Evolutionary conservation across 2,329 filamentous ascomycete genomes (phyloP).

Genomic region (Ophiostoma australiae): DNA sequence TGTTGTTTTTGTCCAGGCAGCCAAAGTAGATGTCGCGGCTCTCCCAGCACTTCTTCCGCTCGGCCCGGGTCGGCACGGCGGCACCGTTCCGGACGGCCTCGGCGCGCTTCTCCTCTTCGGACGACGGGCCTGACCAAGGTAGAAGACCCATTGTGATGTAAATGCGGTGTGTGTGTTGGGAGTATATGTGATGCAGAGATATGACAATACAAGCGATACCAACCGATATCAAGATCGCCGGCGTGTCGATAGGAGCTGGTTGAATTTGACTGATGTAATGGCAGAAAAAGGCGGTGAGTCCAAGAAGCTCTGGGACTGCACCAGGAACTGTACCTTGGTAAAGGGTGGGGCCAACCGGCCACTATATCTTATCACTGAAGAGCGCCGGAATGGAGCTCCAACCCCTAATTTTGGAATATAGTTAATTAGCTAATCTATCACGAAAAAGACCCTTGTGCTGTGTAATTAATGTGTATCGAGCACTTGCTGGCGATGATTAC

Average conservation of each 20-base stretch:
- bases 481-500: not conserved
- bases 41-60: slow-evolving; percentile 83
- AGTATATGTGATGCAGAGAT: not conserved
- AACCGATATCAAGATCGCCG: slow-evolving; percentile 2
- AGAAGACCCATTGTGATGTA: slow-evolving; percentile 46
- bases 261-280: slow-evolving; percentile 16
- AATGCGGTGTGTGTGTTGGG: not conserved
- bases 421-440: not conserved
- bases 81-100: slow-evolving; percentile 52
- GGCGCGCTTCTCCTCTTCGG: slow-evolving; percentile 44
- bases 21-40: slow-evolving; percentile 81
- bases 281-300: slow-evolving; percentile 25
- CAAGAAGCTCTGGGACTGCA: not conserved
- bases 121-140: slow-evolving; percentile 34
- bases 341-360: not conserved
- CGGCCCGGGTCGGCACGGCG: slow-evolving; percentile 77
- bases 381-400: slow-evolving; percentile 1
- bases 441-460: not conserved
- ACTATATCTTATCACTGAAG: slow-evolving; percentile 2
- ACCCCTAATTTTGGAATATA: not conserved
- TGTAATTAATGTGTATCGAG: not conserved
- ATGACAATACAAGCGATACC: not conserved
- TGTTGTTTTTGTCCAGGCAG: slow-evolving; percentile 76
- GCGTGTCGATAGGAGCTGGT: not conserved
- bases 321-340: not conserved